Evolutionary conservation across 495 filamentous ascomycete species (phyloP).

Genomic region (Xylaria telfairii): DNA sequence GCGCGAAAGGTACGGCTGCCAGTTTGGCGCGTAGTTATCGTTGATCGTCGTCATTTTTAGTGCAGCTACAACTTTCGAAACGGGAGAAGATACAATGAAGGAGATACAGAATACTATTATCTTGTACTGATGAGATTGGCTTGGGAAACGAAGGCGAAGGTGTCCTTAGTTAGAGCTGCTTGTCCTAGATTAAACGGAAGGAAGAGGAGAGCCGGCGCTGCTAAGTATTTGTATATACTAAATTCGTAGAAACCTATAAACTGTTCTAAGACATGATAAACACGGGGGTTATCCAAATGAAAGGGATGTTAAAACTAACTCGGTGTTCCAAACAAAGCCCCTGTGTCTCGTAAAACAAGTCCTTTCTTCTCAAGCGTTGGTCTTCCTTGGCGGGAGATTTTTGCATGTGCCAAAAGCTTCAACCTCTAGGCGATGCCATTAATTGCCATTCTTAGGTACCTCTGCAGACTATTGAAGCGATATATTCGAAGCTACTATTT

Average conservation of each 20-base stretch:
- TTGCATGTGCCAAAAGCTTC: not conserved
- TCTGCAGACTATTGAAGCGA: not conserved
- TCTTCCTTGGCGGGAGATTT: not conserved
- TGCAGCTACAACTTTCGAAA: not conserved
- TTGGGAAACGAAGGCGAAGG: not conserved
- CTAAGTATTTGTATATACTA: not conserved
- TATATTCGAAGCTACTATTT: not conserved
- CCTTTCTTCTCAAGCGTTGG: not conserved
- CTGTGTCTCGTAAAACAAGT: not conserved
- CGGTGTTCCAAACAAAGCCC: not conserved
- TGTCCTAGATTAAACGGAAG: not conserved
- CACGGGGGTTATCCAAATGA: not conserved
- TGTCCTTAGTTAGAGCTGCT: not conserved
- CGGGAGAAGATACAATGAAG: not conserved
- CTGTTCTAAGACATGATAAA: not conserved
- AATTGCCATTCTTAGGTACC: not conserved
- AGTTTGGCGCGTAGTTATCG: constrained; percentile 13
- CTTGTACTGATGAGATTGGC: not conserved
- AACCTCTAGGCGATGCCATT: not conserved
- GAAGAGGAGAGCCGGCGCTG: too few relatives aligned
- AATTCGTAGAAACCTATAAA: not conserved
- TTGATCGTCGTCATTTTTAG: not conserved
- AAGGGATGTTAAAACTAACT: not conserved
- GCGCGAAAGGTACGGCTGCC: not conserved
- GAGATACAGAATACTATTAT: not conserved